A percentile compares a stretch with the other conserved stretches of the same genome.
Evolutionary conservation across 495 filamentous ascomycete genomes (phyloP).

Genomic region (Penicillium pancosmium): DNA sequence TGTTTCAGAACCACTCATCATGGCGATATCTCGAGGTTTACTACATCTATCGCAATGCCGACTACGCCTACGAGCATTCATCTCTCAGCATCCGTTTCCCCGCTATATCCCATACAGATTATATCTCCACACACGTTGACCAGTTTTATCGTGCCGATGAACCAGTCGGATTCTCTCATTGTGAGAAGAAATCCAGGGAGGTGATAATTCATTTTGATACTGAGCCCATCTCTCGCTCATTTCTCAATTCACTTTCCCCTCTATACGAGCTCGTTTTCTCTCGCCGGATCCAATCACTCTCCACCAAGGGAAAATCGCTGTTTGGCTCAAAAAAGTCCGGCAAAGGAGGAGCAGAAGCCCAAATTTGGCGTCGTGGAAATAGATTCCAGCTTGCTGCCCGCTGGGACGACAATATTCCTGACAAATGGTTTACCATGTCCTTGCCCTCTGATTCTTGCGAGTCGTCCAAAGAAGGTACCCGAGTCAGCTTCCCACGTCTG

Average conservation of each 20-base stretch:
- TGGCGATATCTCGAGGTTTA: slow-evolving; percentile 39
- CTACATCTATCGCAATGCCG: slow-evolving; percentile 38
- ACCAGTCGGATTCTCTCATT: slow-evolving; percentile 39
- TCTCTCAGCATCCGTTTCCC: slow-evolving; percentile 33
- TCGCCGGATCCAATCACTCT: slow-evolving; percentile 32
- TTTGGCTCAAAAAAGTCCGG: slow-evolving; percentile 30
- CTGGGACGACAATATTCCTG: slow-evolving; percentile 35
- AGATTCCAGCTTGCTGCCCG: slow-evolving; percentile 33
- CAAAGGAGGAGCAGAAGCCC: slow-evolving; percentile 38
- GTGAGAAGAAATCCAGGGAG: slow-evolving; percentile 33
- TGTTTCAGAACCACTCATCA: slow-evolving; percentile 27
- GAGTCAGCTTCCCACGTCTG: slow-evolving; percentile 26
- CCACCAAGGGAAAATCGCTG: slow-evolving; percentile 30
- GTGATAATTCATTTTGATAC: slow-evolving; percentile 31
- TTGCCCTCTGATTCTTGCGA: slow-evolving; percentile 11
- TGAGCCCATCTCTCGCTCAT: slow-evolving; percentile 25
- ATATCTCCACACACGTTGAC: slow-evolving; percentile 42
- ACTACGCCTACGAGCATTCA: slow-evolving; percentile 36
- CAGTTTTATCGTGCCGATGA: slow-evolving; percentile 34
- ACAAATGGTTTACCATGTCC: slow-evolving; percentile 41
- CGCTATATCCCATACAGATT: slow-evolving; percentile 36
- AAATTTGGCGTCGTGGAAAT: slow-evolving; percentile 38
- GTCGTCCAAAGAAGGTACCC: slow-evolving; percentile 26
- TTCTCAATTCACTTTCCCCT: slow-evolving; percentile 38
- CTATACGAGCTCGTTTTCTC: slow-evolving; percentile 38